These are phyloP conservation scores for Sarcodon sp. DNA, from an alignment of 768 basidiomycete genomes.

Conservation along the genomic window DNA sequence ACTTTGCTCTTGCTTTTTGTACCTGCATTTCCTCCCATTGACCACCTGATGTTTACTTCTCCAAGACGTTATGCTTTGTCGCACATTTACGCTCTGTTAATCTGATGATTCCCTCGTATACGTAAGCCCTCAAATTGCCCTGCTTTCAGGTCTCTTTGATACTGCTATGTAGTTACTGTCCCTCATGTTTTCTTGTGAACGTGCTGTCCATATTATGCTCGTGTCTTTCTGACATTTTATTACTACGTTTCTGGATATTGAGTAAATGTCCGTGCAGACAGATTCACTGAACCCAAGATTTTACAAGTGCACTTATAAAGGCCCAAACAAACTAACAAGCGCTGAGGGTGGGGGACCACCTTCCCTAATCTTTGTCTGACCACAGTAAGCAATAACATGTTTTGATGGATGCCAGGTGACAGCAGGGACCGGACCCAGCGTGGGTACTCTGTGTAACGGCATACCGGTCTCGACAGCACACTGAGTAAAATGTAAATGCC, in stretches of 20 bases:
- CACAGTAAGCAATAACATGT: slow-evolving; percentile 73
- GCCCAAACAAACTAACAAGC: slow-evolving; percentile 62
- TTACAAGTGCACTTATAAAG: too few relatives aligned
- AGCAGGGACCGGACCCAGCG: slow-evolving; percentile 58
- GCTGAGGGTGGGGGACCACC: slow-evolving; percentile 53
- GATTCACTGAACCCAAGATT: too few relatives aligned
- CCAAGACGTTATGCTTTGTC: too few relatives aligned
- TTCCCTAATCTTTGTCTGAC: slow-evolving; percentile 57
- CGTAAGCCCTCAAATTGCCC: too few relatives aligned
- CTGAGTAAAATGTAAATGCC: slow-evolving; percentile 20
- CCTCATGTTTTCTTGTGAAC: too few relatives aligned
- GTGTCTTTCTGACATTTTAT: too few relatives aligned
- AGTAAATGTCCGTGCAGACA: slow-evolving; percentile 4
- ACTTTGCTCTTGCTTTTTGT: not conserved
- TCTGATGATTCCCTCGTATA: too few relatives aligned
- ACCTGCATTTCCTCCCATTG: slow-evolving; percentile 2
- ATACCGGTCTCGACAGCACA: slow-evolving; percentile 68
- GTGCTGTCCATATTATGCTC: not conserved
- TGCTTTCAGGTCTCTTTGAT: too few relatives aligned
- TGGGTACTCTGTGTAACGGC: slow-evolving; percentile 65
- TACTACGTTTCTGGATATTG: not conserved
- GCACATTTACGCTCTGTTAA: too few relatives aligned
- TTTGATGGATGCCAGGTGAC: slow-evolving; percentile 78
- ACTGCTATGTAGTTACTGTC: too few relatives aligned
- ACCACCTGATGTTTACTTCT: not conserved